Percentiles rank a stretch among this genome's conserved stretches.
Conservation (phyloP, 2,329 filamentous ascomycete genomes). For the Cladophialophora yegresii region DNA sequence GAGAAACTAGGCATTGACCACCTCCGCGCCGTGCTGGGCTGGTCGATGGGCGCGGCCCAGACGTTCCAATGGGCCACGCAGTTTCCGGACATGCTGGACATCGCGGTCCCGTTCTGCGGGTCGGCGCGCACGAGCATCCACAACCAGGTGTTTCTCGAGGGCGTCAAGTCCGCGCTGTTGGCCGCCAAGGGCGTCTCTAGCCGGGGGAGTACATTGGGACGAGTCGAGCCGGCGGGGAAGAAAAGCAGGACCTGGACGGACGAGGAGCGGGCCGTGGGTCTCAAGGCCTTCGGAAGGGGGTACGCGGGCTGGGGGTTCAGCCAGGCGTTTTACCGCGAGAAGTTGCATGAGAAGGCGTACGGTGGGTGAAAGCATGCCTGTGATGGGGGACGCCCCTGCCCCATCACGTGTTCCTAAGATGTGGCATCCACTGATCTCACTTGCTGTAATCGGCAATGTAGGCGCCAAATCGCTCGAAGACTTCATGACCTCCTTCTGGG, state of each 20-base stretch:
- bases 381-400: background rate
- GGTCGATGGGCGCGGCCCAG: constrained; percentile 71
- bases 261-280: constrained; percentile 56
- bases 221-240: constrained; percentile 43
- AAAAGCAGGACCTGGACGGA: constrained; percentile 51
- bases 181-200: constrained; percentile 59
- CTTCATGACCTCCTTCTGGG: constrained; percentile 76
- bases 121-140: constrained; percentile 65
- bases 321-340: constrained; percentile 74
- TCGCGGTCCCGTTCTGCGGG: constrained; percentile 67
- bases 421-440: background rate
- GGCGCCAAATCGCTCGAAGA: constrained; percentile 70
- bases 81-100: constrained; percentile 66
- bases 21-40: constrained; percentile 64
- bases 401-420: background rate
- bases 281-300: constrained; percentile 72
- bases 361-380: background rate
- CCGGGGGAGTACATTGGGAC: constrained; percentile 54
- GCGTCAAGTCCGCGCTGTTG: constrained; percentile 63
- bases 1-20: constrained; percentile 62
- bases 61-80: constrained; percentile 66
- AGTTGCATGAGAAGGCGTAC: constrained; percentile 64
- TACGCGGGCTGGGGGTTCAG: constrained; percentile 81
- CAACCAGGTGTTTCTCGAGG: constrained; percentile 68
- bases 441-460: background rate